These are phyloP conservation scores for Ceratocystis diversiconidia DNA, from an alignment of 2,329 filamentous ascomycete species.

Conservation along the genomic window DNA sequence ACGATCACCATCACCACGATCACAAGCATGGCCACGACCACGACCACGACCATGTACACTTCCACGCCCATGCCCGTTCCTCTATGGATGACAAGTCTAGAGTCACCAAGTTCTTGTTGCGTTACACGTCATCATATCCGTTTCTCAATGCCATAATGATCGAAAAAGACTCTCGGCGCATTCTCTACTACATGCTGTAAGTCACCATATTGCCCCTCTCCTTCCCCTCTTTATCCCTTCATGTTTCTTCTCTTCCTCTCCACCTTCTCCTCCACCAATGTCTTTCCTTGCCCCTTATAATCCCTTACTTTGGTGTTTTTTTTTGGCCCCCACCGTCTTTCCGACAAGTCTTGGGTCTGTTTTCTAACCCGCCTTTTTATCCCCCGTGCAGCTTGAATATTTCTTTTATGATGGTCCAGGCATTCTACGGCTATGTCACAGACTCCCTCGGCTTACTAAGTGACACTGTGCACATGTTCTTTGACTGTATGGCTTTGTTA, in stretches of 20 bases:
- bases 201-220: conserved; percentile 24
- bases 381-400: conserved; percentile 60
- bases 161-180: conserved; percentile 84
- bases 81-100: conserved; percentile 33
- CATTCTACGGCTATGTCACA: conserved; percentile 84
- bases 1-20: conserved; percentile 21
- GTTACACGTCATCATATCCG: conserved; percentile 54
- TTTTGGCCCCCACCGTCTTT: neutral
- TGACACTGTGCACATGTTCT: conserved; percentile 99
- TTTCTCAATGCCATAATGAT: conserved; percentile 72
- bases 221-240: neutral
- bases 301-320: neutral
- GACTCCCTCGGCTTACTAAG: conserved; percentile 90
- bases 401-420: conserved; percentile 84
- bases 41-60: conserved; percentile 22
- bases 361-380: neutral
- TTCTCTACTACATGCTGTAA: conserved; percentile 93
- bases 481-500: conserved; percentile 83
- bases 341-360: neutral
- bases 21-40: conserved; percentile 22
- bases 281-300: neutral
- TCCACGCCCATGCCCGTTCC: conserved; percentile 22
- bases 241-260: neutral
- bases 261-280: neutral
- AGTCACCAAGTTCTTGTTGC: conserved; percentile 61